Evolutionary conservation across 2,329 filamentous ascomycete species (phyloP), one percentile per base, ranked within the genome.

Genomic region (Chaetomium olivaceum): DNA sequence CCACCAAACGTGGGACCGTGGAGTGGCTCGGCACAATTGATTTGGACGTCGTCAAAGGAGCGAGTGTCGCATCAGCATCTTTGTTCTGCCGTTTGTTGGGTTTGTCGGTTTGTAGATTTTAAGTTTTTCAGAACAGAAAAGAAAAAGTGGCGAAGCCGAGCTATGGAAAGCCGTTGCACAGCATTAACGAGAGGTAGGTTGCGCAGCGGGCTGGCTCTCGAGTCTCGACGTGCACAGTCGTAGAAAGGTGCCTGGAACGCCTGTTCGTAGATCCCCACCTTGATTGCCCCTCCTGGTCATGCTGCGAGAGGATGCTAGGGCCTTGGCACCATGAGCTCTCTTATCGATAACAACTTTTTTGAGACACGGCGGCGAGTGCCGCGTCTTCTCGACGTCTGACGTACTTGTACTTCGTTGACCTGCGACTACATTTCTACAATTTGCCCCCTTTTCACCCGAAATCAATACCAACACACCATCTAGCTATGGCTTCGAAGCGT

Each of bases 401-500:
- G 16, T 21, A 46, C 29, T 25, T 25, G 2, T 2, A 9, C 39
- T 6, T 54, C 52, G 5, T 25, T 12, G 25, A 29, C 51, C 39
- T 19, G 25, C 54, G 46, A 36, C 21, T 43, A 7, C 2, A 43
- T 14, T 19, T n/a, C 23, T 7, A 48, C 48, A 55, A 25, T 8
- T 21, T 33, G 5, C 23, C 58, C 21, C 29, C 3, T 39, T 50
- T 52, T 3, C 5, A 4, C 8, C 36, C 1, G 6, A 21, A 54
- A 1, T 4, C 1, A 25, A 50, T 29, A 25, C n/a, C 62, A 56
- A 36, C 23, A 58, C 2, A n/a, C 39, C 5, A 31, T 31, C 27
- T 25, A 33, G 33, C 19, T 48, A 71, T 71, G 69, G 69, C 68
- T 2, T 59, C 69, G 58, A 62, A 67, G 39, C 66, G 64, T 21